A percentile compares a stretch with the other conserved stretches of the same genome.
Conservation (phyloP, 2,329 filamentous ascomycete genomes). For the Colletotrichum liriopes region DNA sequence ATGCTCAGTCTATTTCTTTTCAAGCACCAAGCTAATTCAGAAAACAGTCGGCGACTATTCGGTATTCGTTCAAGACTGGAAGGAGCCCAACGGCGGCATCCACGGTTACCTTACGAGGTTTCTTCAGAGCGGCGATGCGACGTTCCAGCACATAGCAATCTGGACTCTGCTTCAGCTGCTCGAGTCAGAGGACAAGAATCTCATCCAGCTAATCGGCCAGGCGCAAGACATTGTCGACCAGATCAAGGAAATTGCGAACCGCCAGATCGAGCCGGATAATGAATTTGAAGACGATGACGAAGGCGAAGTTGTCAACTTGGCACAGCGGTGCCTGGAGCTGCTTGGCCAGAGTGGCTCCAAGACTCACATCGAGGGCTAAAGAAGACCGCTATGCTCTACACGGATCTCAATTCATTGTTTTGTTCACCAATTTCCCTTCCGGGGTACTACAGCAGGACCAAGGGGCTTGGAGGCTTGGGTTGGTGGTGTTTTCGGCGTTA, state of each 20-base stretch:
- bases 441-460: slow-evolving; percentile 32
- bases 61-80: slow-evolving; percentile 96
- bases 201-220: slow-evolving; percentile 91
- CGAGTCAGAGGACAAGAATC: slow-evolving; percentile 91
- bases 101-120: slow-evolving; percentile 96
- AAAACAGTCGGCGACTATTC: slow-evolving; percentile 90
- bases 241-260: slow-evolving; percentile 92
- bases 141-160: slow-evolving; percentile 99
- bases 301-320: slow-evolving; percentile 91
- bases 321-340: slow-evolving; percentile 90
- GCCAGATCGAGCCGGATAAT: slow-evolving; percentile 88
- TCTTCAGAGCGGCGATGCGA: slow-evolving; percentile 93
- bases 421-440: slow-evolving; percentile 31
- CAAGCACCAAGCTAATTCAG: slow-evolving; percentile 36
- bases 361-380: slow-evolving; percentile 84
- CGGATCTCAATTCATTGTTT: slow-evolving; percentile 23
- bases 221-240: slow-evolving; percentile 93
- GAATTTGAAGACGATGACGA: slow-evolving; percentile 92
- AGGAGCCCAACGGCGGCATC: slow-evolving; percentile 91
- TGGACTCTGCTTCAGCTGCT: slow-evolving; percentile 97
- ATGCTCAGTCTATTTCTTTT: slow-evolving; percentile 48
- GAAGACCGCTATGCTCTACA: background rate
- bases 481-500: slow-evolving; percentile 42
- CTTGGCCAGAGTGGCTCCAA: slow-evolving; percentile 84
- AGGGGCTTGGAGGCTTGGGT: slow-evolving; percentile 32